phyloP scores from a whole-genome alignment of 768 basidiomycete genomes.

The Cystofilobasidium ferigula region DNA sequence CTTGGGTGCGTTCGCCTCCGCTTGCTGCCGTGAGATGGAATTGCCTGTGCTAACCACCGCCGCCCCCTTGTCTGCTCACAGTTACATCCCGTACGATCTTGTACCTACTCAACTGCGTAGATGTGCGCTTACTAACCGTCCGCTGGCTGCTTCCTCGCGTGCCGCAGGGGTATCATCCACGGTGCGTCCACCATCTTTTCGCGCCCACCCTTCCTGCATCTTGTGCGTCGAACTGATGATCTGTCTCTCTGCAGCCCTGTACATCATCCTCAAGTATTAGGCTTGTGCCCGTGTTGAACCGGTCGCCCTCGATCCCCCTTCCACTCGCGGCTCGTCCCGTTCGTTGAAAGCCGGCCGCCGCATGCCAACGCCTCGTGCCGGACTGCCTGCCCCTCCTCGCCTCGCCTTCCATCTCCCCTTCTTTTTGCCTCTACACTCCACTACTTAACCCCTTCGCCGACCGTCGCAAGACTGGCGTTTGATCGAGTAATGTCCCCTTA shows the following conservation, averaged over 20 bases:
- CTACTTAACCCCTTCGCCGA: too few species aligned
- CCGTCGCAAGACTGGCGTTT: too few species aligned
- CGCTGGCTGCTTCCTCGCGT: neutral
- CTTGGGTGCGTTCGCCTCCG: slow-evolving; percentile 16
- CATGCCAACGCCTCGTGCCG: too few species aligned
- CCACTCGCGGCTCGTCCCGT: too few species aligned
- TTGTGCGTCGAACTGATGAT: neutral
- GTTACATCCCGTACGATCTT: neutral
- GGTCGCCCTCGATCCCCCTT: too few species aligned
- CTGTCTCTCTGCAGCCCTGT: neutral
- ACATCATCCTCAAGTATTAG: slow-evolving; percentile 1
- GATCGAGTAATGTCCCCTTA: too few species aligned
- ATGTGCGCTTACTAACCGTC: neutral
- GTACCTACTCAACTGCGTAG: neutral
- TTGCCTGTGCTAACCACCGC: neutral
- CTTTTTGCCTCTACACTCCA: too few species aligned
- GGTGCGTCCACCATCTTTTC: neutral
- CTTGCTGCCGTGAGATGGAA: too few species aligned
- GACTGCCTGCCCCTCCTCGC: too few species aligned
- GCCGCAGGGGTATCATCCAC: neutral
- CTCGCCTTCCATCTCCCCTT: too few species aligned
- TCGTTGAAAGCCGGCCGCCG: too few species aligned
- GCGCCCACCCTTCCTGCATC: neutral
- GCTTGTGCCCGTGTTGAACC: too few species aligned
- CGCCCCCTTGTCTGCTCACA: neutral